Evolutionary conservation across 2,329 filamentous ascomycete species (phyloP).

Genomic region (Penicillium sclerotiorum): DNA sequence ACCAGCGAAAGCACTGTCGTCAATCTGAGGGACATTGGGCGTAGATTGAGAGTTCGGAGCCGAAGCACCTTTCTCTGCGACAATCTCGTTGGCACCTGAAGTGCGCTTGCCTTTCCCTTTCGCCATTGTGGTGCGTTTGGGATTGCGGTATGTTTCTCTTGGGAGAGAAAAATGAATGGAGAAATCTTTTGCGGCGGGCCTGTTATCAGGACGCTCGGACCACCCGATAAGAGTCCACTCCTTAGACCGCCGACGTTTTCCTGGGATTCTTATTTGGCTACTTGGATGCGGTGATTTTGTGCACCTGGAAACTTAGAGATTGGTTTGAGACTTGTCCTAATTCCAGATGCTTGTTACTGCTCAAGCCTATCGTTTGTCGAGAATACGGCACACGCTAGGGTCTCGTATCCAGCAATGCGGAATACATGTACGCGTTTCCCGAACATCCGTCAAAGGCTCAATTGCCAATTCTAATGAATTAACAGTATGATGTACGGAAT

Average conservation of each 20-base stretch:
- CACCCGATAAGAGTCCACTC: slow-evolving; percentile 27
- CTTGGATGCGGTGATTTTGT: not conserved
- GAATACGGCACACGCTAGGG: slow-evolving; percentile 12
- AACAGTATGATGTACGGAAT: slow-evolving; percentile 58
- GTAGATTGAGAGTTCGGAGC: slow-evolving; percentile 22
- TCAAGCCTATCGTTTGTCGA: slow-evolving; percentile 26
- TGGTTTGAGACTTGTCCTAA: not conserved
- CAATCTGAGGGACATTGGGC: slow-evolving; percentile 37
- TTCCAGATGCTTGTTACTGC: not conserved
- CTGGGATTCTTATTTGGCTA: slow-evolving; percentile 9
- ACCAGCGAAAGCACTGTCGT: slow-evolving; percentile 43
- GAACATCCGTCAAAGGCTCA: slow-evolving; percentile 1
- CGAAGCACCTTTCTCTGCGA: slow-evolving; percentile 17
- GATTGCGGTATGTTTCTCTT: slow-evolving; percentile 19
- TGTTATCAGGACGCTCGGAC: slow-evolving; percentile 29
- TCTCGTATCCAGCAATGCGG: slow-evolving; percentile 33
- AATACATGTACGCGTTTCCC: slow-evolving; percentile 39
- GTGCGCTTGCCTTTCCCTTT: slow-evolving; percentile 42
- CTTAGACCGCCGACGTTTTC: slow-evolving; percentile 16
- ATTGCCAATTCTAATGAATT: slow-evolving; percentile 14
- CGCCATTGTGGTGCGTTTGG: slow-evolving; percentile 33
- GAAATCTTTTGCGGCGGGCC: slow-evolving; percentile 31
- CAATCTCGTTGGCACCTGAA: slow-evolving; percentile 25
- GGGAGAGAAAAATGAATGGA: slow-evolving; percentile 26
- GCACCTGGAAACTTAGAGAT: no score